Conservation (phyloP, 2,329 filamentous ascomycete genomes). For the Penicillium sp. region DNA sequence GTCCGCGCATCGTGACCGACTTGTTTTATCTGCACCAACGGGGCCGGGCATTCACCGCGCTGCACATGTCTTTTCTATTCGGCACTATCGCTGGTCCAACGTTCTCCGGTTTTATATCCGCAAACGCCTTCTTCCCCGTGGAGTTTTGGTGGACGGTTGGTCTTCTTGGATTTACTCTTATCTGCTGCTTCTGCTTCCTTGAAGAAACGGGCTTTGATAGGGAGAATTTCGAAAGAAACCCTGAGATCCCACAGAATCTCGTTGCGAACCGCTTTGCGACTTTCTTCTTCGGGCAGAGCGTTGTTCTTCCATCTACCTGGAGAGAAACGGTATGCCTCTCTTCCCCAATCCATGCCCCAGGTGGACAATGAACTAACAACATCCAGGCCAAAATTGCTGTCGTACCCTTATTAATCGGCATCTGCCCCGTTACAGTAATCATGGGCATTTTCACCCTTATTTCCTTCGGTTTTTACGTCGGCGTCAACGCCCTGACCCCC, state of each 20-base stretch:
- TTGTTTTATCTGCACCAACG: conserved; percentile 47
- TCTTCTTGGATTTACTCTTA: conserved; percentile 33
- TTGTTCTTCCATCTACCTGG: conserved; percentile 24
- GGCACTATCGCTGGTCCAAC: conserved; percentile 41
- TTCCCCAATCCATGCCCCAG: neutral
- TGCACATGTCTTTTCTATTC: conserved; percentile 39
- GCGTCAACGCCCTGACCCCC: conserved; percentile 34
- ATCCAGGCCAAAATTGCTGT: conserved; percentile 21
- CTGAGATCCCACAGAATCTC: conserved; percentile 15
- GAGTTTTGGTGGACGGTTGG: conserved; percentile 49
- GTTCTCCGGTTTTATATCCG: conserved; percentile 43
- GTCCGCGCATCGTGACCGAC: conserved; percentile 43
- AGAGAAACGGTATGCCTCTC: conserved; percentile 20
- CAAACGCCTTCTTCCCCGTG: conserved; percentile 35
- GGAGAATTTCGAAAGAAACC: conserved; percentile 15
- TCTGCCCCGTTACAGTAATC: conserved; percentile 40
- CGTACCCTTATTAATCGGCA: conserved; percentile 28
- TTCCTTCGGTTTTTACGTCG: conserved; percentile 38
- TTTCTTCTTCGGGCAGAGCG: conserved; percentile 26
- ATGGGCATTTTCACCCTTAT: conserved; percentile 40
- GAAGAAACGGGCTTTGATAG: conserved; percentile 43
- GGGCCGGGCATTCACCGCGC: conserved; percentile 40
- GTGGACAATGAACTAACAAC: neutral
- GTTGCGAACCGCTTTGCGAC: conserved; percentile 27
- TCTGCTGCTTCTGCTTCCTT: conserved; percentile 39